Percentiles rank a stretch among this genome's conserved stretches.
Evolutionary conservation across 176 grass and related monocot species (phyloP).

Genomic region (Sorghum bicolor): Sorghum_bicolor_NCBIv3 NC_012871.2:7684001-7684500

Average conservation of each 20-base stretch:
- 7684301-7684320: constrained; percentile 93
- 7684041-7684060: not conserved
- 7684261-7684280: constrained; percentile 73
- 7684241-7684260: constrained; percentile 74
- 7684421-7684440: constrained; percentile 73
- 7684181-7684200: not conserved
- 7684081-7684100: not conserved
- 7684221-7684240: constrained; percentile 92
- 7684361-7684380: constrained; percentile 54
- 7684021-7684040: constrained; percentile 42
- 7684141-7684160: not conserved
- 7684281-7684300: constrained; percentile 70
- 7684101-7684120: too few species aligned
- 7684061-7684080: constrained; percentile 17
- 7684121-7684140: not conserved
- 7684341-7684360: constrained; percentile 95
- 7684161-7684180: constrained; percentile 11
- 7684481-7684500: constrained; percentile 84
- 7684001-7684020: constrained; percentile 2
- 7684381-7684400: constrained; percentile 91
- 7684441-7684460: constrained; percentile 90
- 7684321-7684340: constrained; percentile 83
- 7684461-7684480: constrained; percentile 89
- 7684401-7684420: constrained; percentile 84
- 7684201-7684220: constrained; percentile 69